These are phyloP conservation scores for Macrolepiota fuliginosa DNA, from an alignment of 768 basidiomycete genomes.

Conservation along the genomic window DNA sequence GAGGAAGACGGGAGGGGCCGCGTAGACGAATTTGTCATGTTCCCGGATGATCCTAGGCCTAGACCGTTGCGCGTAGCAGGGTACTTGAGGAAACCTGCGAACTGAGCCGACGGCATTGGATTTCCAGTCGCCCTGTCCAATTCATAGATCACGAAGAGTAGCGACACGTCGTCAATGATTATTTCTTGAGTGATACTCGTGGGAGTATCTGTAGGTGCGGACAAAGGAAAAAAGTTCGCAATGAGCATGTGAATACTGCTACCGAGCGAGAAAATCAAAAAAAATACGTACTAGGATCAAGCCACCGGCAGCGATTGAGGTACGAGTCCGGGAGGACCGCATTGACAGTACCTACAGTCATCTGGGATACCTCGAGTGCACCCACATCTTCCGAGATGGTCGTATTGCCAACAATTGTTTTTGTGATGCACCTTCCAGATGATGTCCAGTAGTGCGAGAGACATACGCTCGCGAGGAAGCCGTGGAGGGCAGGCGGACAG, in stretches of 20 bases:
- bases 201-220: constrained; percentile 41
- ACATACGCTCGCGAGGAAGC: constrained; percentile 57
- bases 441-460: constrained; percentile 51
- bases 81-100: constrained; percentile 42
- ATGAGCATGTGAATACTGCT: constrained; percentile 22
- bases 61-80: neutral
- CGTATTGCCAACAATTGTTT: constrained; percentile 48
- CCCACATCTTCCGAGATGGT: constrained; percentile 55
- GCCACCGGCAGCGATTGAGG: constrained; percentile 67
- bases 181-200: constrained; percentile 71
- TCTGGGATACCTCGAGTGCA: constrained; percentile 45
- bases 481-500: constrained; percentile 56
- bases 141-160: constrained; percentile 67
- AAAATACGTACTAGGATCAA: constrained; percentile 56
- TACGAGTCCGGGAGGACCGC: constrained; percentile 66
- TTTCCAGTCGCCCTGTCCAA: constrained; percentile 55
- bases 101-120: constrained; percentile 56
- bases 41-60: neutral
- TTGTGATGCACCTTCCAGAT: constrained; percentile 63
- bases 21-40: neutral
- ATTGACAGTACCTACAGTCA: constrained; percentile 48
- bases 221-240: constrained; percentile 18
- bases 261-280: constrained; percentile 15
- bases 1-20: constrained; percentile 7
- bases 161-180: constrained; percentile 57